A percentile compares a stretch with the other conserved stretches of the same genome.
Evolutionary conservation across 2,329 filamentous ascomycete genomes (phyloP).

Genomic region (Cladosporium oxysporum): DNA sequence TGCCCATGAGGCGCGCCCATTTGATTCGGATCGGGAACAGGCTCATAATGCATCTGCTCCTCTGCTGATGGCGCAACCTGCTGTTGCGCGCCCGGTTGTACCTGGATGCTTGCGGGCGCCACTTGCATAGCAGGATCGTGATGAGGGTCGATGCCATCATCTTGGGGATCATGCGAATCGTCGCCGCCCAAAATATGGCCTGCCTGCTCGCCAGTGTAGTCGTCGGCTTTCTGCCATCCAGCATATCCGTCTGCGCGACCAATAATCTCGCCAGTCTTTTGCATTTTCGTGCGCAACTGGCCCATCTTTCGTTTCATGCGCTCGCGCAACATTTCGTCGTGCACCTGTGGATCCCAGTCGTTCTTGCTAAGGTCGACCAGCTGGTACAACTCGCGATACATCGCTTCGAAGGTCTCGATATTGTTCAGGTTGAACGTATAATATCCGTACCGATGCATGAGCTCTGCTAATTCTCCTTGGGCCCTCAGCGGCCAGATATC

Average conservation of each 20-base stretch:
- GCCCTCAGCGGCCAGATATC: constrained; percentile 41
- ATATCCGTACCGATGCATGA: constrained; percentile 40
- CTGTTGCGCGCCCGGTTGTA: constrained; percentile 13
- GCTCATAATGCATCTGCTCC: constrained; percentile 34
- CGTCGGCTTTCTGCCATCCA: constrained; percentile 37
- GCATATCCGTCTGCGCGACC: constrained; percentile 35
- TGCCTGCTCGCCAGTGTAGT: constrained; percentile 37
- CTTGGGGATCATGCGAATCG: constrained; percentile 6
- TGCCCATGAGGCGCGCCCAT: constrained; percentile 26
- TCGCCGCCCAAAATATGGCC: constrained; percentile 24
- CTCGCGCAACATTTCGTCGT: constrained; percentile 40
- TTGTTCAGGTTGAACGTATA: constrained; percentile 38
- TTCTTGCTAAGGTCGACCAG: constrained; percentile 39
- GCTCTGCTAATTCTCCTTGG: constrained; percentile 37
- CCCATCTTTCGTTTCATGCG: constrained; percentile 42
- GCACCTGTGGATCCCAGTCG: constrained; percentile 37
- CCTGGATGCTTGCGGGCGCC: constrained; percentile 16
- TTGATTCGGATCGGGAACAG: constrained; percentile 22
- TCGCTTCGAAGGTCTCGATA: constrained; percentile 36
- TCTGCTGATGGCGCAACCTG: constrained; percentile 24
- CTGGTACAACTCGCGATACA: constrained; percentile 39
- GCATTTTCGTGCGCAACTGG: constrained; percentile 41
- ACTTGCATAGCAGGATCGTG: constrained; percentile 19
- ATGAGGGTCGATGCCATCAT: constrained; percentile 15
- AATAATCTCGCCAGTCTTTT: constrained; percentile 42